These are phyloP conservation scores for Phytophthora pseudosyringae DNA, from an alignment of 352 stramenopile genomes.

Conservation along the genomic window DNA sequence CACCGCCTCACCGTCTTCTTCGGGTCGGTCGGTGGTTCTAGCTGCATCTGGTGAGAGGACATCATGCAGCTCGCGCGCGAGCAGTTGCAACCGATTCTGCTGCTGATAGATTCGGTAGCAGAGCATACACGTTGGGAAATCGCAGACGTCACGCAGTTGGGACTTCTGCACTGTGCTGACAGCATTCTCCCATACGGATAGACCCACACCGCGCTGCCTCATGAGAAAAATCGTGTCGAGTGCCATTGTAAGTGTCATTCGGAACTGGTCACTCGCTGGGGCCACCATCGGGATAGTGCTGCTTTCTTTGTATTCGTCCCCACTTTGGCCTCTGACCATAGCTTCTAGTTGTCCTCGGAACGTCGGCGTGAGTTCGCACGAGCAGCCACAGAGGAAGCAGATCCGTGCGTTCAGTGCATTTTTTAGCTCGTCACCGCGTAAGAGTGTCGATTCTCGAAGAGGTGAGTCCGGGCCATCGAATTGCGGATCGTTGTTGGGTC, in stretches of 20 bases:
- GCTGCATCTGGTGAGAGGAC: slow-evolving; percentile 13
- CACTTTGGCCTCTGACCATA: slow-evolving; percentile 38
- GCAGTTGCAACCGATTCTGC: slow-evolving; percentile 54
- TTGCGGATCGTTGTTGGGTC: slow-evolving; percentile 15
- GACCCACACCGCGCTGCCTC: slow-evolving; percentile 61
- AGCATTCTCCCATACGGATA: slow-evolving; percentile 65
- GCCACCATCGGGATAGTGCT: slow-evolving; percentile 18
- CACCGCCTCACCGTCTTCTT: slow-evolving; percentile 4
- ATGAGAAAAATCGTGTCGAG: slow-evolving; percentile 71
- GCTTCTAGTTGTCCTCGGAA: slow-evolving; percentile 49
- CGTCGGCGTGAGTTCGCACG: slow-evolving; percentile 53
- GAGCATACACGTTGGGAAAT: slow-evolving; percentile 74
- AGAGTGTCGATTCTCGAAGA: slow-evolving; percentile 2
- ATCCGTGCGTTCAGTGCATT: slow-evolving; percentile 23
- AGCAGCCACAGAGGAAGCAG: slow-evolving; percentile 68
- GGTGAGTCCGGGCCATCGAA: slow-evolving; percentile 5
- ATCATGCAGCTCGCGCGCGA: slow-evolving; percentile 51
- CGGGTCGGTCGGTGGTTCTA: background rate
- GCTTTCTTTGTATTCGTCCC: slow-evolving; percentile 17
- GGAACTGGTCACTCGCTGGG: slow-evolving; percentile 52
- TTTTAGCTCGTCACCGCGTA: slow-evolving; percentile 17
- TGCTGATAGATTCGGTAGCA: slow-evolving; percentile 85
- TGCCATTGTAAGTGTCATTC: slow-evolving; percentile 85
- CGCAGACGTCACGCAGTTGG: slow-evolving; percentile 37
- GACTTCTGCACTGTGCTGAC: slow-evolving; percentile 49